Conservation (phyloP, 2,329 filamentous ascomycete genomes). For the Spiromastix sp. region DNA sequence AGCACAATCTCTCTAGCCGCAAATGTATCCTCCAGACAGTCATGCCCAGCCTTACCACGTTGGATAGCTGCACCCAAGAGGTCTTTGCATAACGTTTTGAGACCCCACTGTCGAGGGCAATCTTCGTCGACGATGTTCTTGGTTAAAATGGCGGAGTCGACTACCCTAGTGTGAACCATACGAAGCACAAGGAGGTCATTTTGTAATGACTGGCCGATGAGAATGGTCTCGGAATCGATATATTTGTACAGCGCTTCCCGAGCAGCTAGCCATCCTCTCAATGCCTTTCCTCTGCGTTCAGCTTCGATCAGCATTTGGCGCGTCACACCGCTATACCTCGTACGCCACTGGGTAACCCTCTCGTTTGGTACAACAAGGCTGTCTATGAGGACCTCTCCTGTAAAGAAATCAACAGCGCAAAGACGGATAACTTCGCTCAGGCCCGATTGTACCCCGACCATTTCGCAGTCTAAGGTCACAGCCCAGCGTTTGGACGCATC, state of each 20-base stretch:
- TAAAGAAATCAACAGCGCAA: conserved; percentile 36
- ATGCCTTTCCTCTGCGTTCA: conserved; percentile 16
- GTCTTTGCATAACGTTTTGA: conserved; percentile 27
- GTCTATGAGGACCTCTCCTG: conserved; percentile 37
- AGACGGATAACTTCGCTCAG: conserved; percentile 26
- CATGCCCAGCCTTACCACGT: conserved; percentile 29
- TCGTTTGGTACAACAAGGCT: conserved; percentile 29
- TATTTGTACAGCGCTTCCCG: conserved; percentile 32
- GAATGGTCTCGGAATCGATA: conserved; percentile 35
- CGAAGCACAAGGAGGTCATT: conserved; percentile 37
- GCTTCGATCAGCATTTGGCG: conserved; percentile 22
- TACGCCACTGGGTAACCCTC: conserved; percentile 28
- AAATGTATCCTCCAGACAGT: conserved; percentile 41
- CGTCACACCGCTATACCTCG: conserved; percentile 31
- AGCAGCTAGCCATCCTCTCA: conserved; percentile 35
- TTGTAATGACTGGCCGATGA: conserved; percentile 39
- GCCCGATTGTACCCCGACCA: conserved; percentile 21
- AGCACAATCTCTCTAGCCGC: conserved; percentile 20
- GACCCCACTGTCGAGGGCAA: conserved; percentile 19
- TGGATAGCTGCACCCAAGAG: conserved; percentile 30
- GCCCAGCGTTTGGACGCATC: conserved; percentile 13
- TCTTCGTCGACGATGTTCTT: conserved; percentile 22
- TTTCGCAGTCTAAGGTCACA: conserved; percentile 41
- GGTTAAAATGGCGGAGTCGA: conserved; percentile 37
- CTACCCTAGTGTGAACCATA: conserved; percentile 31